A percentile compares a stretch with the other conserved stretches of the same genome.
These are phyloP conservation scores for Psilocybe tampanensis DNA, from an alignment of 768 basidiomycete genomes.

Conservation along the genomic window DNA sequence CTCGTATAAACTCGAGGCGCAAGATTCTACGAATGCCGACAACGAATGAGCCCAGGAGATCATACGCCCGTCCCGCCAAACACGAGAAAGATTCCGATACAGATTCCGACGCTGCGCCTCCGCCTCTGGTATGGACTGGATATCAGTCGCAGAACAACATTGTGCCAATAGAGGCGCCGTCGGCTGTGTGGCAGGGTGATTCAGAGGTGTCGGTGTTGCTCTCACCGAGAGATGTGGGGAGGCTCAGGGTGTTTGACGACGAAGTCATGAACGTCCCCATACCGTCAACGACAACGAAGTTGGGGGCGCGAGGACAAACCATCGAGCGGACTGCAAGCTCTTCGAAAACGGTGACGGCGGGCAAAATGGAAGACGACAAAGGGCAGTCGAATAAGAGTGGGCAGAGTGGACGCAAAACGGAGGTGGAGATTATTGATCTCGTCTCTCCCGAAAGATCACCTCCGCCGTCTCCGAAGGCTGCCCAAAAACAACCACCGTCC, in stretches of 20 bases:
- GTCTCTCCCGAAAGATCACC: not conserved
- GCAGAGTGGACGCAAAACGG: not conserved
- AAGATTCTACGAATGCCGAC: not conserved
- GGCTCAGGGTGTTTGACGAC: no score
- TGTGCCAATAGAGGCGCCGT: no score
- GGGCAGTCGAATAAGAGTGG: no score
- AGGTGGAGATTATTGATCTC: not conserved
- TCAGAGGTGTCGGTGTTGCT: no score
- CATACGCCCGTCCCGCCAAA: not conserved
- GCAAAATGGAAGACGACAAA: not conserved
- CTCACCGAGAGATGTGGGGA: no score
- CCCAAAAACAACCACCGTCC: no score
- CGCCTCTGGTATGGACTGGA: not conserved
- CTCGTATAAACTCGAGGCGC: no score
- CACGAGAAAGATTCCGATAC: not conserved
- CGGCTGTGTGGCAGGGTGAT: no score
- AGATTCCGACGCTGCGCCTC: not conserved
- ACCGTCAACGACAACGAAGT: no score
- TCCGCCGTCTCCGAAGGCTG: not conserved
- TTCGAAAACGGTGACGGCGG: not conserved
- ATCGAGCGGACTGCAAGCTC: not conserved
- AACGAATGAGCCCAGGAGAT: no score
- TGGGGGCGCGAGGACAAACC: not conserved
- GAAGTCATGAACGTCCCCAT: no score
- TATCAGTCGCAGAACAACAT: no score